phyloP scores from a whole-genome alignment of 306 rosid genomes.

The Gleditsia sinensis region DNA sequence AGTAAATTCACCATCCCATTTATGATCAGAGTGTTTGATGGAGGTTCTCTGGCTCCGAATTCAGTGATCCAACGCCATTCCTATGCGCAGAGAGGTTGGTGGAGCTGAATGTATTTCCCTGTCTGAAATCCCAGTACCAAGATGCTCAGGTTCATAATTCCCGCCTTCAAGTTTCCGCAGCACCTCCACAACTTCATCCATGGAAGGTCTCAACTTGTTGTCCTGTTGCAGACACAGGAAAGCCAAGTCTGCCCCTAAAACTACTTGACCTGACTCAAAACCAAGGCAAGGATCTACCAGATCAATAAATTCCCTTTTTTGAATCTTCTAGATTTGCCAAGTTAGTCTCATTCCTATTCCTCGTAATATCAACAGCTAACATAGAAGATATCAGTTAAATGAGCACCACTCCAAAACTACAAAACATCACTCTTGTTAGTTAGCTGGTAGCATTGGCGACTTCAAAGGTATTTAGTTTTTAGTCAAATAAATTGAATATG shows the following conservation, averaged over 20 bases:
- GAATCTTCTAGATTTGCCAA: slow-evolving; percentile 60
- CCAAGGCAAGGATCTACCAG: slow-evolving; percentile 62
- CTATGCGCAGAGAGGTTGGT: neutral
- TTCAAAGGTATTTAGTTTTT: too few species aligned
- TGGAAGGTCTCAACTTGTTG: slow-evolving; percentile 69
- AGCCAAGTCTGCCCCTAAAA: slow-evolving; percentile 64
- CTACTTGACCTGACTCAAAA: slow-evolving; percentile 49
- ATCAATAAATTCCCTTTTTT: slow-evolving; percentile 43
- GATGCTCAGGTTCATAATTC: slow-evolving; percentile 18
- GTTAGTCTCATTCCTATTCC: slow-evolving; percentile 64
- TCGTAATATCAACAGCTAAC: slow-evolving; percentile 62
- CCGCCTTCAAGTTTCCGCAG: slow-evolving; percentile 47
- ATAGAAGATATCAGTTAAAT: slow-evolving; percentile 66
- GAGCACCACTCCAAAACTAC: slow-evolving; percentile 76
- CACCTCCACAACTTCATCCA: slow-evolving; percentile 56
- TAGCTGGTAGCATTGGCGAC: slow-evolving; percentile 62
- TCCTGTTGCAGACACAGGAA: slow-evolving; percentile 67
- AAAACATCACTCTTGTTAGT: slow-evolving; percentile 77
- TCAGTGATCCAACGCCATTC: too few species aligned
- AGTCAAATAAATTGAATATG: too few species aligned
- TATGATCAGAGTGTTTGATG: too few species aligned
- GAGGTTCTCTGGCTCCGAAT: too few species aligned
- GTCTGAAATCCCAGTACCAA: too few species aligned
- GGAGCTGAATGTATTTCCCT: too few species aligned
- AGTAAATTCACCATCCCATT: too few species aligned